A percentile compares a stretch with the other conserved stretches of the same genome.
These are phyloP conservation scores for Leccinellum rugosiceps DNA, from an alignment of 768 basidiomycete species.

Conservation along the genomic window DNA sequence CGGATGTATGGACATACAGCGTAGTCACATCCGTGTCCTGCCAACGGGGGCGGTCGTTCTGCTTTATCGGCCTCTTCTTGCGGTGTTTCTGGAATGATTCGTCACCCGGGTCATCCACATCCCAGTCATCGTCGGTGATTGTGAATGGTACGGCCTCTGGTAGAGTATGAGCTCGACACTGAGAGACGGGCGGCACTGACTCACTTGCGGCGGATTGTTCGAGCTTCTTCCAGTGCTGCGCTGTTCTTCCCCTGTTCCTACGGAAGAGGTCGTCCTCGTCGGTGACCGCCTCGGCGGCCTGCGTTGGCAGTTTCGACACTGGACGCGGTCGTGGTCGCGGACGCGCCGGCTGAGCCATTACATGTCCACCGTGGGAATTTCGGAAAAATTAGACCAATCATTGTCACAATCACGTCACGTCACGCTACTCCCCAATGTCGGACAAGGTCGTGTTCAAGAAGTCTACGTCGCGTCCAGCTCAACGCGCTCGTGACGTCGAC, in stretches of 20 bases:
- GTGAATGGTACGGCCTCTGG: slow-evolving; percentile 24
- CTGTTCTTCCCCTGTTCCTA: slow-evolving; percentile 56
- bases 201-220: slow-evolving; percentile 56
- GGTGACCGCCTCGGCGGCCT: slow-evolving; percentile 17
- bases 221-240: slow-evolving; percentile 57
- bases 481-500: slow-evolving; percentile 39
- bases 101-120: slow-evolving; percentile 10
- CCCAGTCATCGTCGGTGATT: slow-evolving; percentile 23
- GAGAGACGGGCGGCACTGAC: slow-evolving; percentile 7
- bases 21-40: slow-evolving; percentile 37
- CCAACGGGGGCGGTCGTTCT: slow-evolving; percentile 38
- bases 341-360: slow-evolving; percentile 32
- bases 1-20: slow-evolving; percentile 36
- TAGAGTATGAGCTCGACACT: slow-evolving; percentile 3
- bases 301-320: slow-evolving; percentile 21
- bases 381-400: too few relatives aligned
- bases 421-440: slow-evolving; percentile 17
- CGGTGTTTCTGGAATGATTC: slow-evolving; percentile 35
- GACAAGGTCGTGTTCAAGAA: slow-evolving; percentile 42
- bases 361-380: slow-evolving; percentile 28
- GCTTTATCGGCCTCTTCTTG: slow-evolving; percentile 37
- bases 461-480: slow-evolving; percentile 38
- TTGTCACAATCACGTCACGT: slow-evolving; percentile 27
- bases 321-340: slow-evolving; percentile 55
- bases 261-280: slow-evolving; percentile 73